Conservation (phyloP, 2,329 filamentous ascomycete genomes). For the Colletotrichum sidae region DNA sequence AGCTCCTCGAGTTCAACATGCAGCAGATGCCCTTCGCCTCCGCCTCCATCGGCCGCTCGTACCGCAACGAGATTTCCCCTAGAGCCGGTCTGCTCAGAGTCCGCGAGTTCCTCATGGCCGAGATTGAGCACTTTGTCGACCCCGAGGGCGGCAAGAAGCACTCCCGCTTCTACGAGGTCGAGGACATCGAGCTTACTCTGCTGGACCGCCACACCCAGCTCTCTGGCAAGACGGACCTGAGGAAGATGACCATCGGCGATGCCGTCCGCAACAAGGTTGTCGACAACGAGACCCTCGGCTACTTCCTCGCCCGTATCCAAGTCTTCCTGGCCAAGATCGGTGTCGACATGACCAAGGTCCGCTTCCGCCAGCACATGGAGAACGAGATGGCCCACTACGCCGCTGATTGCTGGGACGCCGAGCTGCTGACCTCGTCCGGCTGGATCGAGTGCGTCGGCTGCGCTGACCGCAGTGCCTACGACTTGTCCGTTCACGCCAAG, state of each 20-base stretch:
- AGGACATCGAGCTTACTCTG: conserved; percentile 84
- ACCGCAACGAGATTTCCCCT: conserved; percentile 97
- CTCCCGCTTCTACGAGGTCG: conserved; percentile 85
- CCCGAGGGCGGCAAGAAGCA: conserved; percentile 96
- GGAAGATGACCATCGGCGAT: conserved; percentile 82
- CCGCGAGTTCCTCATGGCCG: conserved; percentile 97
- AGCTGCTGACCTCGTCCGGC: conserved; percentile 89
- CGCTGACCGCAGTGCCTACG: conserved; percentile 94
- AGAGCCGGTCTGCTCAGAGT: conserved; percentile 91
- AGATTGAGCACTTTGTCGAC: conserved; percentile 99
- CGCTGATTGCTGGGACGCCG: conserved; percentile 97
- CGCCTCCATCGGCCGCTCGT: conserved; percentile 96
- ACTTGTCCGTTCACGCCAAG: conserved; percentile 91
- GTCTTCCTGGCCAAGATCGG: conserved; percentile 91
- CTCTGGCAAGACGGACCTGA: conserved; percentile 82
- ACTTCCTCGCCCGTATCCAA: conserved; percentile 95
- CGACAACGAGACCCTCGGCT: conserved; percentile 97
- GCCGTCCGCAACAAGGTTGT: conserved; percentile 86
- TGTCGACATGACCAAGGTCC: conserved; percentile 86
- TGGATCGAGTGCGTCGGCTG: conserved; percentile 99
- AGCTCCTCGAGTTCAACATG: conserved; percentile 96
- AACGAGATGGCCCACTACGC: conserved; percentile 89
- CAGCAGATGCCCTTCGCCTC: conserved; percentile 96
- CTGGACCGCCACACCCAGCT: conserved; percentile 89
- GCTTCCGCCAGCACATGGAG: conserved; percentile 96